Evolutionary conservation across 192 early-diverging fungal genomes (phyloP).

Genomic region (Geranomyces variabilis): DNA sequence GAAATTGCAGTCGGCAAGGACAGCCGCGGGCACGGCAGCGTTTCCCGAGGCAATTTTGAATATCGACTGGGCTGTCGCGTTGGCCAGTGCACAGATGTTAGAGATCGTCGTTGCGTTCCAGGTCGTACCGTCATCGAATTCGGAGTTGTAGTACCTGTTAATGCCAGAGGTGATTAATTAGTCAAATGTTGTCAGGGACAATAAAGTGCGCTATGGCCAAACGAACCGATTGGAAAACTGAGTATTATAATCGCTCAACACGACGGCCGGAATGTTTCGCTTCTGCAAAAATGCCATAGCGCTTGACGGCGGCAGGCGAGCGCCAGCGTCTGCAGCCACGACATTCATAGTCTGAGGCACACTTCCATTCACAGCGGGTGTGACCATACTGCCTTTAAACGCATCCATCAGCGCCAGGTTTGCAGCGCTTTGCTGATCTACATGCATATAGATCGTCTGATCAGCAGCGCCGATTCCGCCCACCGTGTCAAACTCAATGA

Average conservation of each 20-base stretch:
- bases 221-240: slow-evolving; percentile 53
- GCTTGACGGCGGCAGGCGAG: slow-evolving; percentile 68
- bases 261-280: slow-evolving; percentile 63
- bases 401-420: slow-evolving; percentile 27
- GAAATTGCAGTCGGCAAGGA: slow-evolving; percentile 60
- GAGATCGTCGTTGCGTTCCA: slow-evolving; percentile 42
- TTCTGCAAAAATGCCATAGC: slow-evolving; percentile 73
- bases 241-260: slow-evolving; percentile 64
- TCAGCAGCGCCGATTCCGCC: slow-evolving; percentile 32
- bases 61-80: slow-evolving; percentile 58
- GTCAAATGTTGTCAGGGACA: slow-evolving; percentile 8
- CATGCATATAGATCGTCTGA: slow-evolving; percentile 46
- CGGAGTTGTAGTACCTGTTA: slow-evolving; percentile 62
- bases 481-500: slow-evolving; percentile 73
- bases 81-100: slow-evolving; percentile 64
- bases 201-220: not conserved
- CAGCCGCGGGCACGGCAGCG: slow-evolving; percentile 40
- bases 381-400: slow-evolving; percentile 20
- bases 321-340: slow-evolving; percentile 39
- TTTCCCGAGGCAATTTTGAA: slow-evolving; percentile 58
- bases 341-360: slow-evolving; percentile 13
- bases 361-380: slow-evolving; percentile 15
- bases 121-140: slow-evolving; percentile 61
- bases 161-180: not conserved
- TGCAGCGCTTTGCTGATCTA: slow-evolving; percentile 40